Conservation (phyloP, 306 rosid species). For the Acmispon strigosus region DNA sequence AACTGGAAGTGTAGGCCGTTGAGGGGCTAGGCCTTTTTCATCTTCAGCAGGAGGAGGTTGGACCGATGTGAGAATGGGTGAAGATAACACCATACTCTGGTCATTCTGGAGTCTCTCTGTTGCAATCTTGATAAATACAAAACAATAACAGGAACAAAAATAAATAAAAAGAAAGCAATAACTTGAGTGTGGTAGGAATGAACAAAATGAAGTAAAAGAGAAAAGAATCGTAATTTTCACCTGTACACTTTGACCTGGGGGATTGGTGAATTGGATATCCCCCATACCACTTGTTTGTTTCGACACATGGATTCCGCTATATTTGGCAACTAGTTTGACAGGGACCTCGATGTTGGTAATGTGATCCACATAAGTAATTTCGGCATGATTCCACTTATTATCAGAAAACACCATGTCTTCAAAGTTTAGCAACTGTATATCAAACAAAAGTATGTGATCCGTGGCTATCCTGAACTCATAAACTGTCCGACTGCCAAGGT, state of each 20-base stretch:
- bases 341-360: neutral
- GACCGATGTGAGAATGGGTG: neutral
- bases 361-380: neutral
- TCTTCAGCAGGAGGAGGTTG: neutral
- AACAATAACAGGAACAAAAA: neutral
- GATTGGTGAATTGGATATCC: neutral
- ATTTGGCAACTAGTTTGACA: neutral
- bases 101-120: neutral
- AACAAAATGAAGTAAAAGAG: neutral
- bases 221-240: neutral
- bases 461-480: neutral
- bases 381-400: conserved; percentile 9
- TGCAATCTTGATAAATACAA: neutral
- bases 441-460: neutral
- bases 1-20: neutral
- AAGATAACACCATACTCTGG: neutral
- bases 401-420: neutral
- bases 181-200: neutral
- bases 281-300: neutral
- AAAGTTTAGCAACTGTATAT: neutral
- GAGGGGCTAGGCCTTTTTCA: neutral
- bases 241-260: neutral
- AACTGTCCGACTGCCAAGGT: neutral
- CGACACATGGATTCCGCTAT: neutral
- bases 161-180: too few species aligned